Base-by-base conservation (phyloP, 208 protist genomes). In the Spongospora subterranea region DNA sequence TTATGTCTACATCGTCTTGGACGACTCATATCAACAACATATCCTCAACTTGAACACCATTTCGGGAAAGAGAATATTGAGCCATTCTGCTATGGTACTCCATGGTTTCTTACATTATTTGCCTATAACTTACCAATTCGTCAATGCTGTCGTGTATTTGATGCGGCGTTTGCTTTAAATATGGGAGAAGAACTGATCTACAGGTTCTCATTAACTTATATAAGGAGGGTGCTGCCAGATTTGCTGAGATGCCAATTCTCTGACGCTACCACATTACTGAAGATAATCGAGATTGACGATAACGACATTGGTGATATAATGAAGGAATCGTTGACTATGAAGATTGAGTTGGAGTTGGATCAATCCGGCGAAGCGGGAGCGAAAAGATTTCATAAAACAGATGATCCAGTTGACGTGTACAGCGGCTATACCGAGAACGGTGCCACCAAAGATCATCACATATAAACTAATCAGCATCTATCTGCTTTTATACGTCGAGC, bases 41-140 rank as follows among this genome's bases (percentile, higher is more conserved):
- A 40, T 6, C 71, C 71, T 6, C 6, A 82, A 40, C 13, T 82
- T 20, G 13, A 6, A 20, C 17, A 6, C 6, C 40, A 82, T 43
- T 82, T 82, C 35, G 71, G 71, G 6, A 6, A 82, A 82, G 71
- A 82, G 40, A 43, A 43, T 43, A 82, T 82, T 35, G 71, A 82
- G n/a, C 71, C 71, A 35, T 82, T 82, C 71, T 82, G 71, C 35
- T 82, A 82, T 43, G 71, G 71, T 20, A 82, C 71, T 13, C 71
- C 71, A 82, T 82, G 71, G 71, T 82, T 82, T 43, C 35, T 82
- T 20, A 82, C 71, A 35, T 40, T 82, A n/a, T 82, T 82, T 35
- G 71, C 71, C n/a, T 82, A 82, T 43, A 43, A 35, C n/a, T n/a
- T 82, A 20, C 71, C 71, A 45, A n/a, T 82, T 43, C n/a, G 71